Evolutionary conservation across 345 rosid species (phyloP).

Genomic region (Ceriops tagal): DNA sequence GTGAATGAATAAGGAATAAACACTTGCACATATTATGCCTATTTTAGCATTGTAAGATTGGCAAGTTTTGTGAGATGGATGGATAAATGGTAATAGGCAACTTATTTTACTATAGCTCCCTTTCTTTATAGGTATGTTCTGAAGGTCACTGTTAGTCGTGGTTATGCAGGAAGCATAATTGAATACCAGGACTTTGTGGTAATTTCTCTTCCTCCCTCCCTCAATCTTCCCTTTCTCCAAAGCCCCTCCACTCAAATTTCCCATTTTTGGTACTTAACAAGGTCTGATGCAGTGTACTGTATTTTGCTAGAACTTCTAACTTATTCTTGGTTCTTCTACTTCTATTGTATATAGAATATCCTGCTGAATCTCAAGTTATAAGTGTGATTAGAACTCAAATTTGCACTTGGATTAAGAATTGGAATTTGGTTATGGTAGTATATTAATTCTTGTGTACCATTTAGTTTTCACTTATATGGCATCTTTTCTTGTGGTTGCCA

Average conservation of each 20-base stretch:
- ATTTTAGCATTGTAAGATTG: background rate
- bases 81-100: background rate
- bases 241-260: too few relatives aligned
- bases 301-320: too few relatives aligned
- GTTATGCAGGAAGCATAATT: conserved; percentile 85
- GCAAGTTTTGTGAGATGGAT: background rate
- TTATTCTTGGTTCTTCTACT: too few relatives aligned
- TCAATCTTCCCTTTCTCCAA: too few relatives aligned
- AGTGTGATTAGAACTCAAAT: too few relatives aligned
- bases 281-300: too few relatives aligned
- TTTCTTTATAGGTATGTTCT: conserved; percentile 70
- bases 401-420: too few relatives aligned
- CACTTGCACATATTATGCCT: background rate
- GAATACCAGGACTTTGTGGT: conserved; percentile 95
- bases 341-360: too few relatives aligned
- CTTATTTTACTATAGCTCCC: conserved; percentile 4
- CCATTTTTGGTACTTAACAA: too few relatives aligned
- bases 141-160: conserved; percentile 86
- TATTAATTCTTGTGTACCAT: background rate
- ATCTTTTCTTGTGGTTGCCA: conserved; percentile 2
- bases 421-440: background rate
- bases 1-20: background rate
- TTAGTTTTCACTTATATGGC: background rate
- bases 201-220: conserved; percentile 20
- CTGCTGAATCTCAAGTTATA: too few relatives aligned